Evolutionary conservation across 805 yeast species (phyloP).

Genomic region (Candida sanyiensis): DNA sequence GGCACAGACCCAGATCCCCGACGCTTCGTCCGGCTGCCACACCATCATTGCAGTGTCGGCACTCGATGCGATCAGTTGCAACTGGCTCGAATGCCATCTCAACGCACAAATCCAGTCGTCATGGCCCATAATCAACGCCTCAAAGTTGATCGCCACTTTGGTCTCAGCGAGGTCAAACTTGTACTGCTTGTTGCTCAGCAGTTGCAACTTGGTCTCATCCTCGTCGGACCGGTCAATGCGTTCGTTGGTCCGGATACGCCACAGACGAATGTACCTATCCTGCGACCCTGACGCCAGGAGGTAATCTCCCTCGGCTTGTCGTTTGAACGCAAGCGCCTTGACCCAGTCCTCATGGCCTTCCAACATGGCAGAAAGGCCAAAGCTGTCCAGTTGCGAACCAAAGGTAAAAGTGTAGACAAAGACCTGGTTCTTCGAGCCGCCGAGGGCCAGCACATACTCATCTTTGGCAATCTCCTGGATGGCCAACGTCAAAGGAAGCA

Average conservation of each 20-base stretch:
- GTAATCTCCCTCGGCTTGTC: conserved; percentile 43
- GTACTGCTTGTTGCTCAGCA: conserved; percentile 69
- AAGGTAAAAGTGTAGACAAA: conserved; percentile 45
- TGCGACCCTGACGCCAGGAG: conserved; percentile 87
- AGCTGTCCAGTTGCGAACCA: conserved; percentile 12
- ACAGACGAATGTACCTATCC: conserved; percentile 84
- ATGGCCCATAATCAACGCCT: conserved; percentile 94
- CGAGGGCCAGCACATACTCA: conserved; percentile 53
- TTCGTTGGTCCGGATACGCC: conserved; percentile 65
- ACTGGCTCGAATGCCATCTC: conserved; percentile 60
- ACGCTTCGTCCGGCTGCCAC: conserved; percentile 83
- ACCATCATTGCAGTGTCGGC: conserved; percentile 91
- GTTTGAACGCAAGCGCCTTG: conserved; percentile 57
- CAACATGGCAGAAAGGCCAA: conserved; percentile 45
- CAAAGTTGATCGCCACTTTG: conserved; percentile 64
- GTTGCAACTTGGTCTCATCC: conserved; percentile 43
- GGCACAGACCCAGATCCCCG: conserved; percentile 87
- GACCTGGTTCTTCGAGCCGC: conserved; percentile 58
- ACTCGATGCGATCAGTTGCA: conserved; percentile 72
- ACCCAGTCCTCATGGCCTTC: conserved; percentile 98
- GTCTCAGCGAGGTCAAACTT: conserved; percentile 40
- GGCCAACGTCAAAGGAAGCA: conserved; percentile 41
- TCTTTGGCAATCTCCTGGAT: conserved; percentile 27
- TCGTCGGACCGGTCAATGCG: conserved; percentile 52
- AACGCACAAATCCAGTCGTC: conserved; percentile 95